Conservation (phyloP, 2,329 filamentous ascomycete genomes). For the Nigrospora oryzae region DNA sequence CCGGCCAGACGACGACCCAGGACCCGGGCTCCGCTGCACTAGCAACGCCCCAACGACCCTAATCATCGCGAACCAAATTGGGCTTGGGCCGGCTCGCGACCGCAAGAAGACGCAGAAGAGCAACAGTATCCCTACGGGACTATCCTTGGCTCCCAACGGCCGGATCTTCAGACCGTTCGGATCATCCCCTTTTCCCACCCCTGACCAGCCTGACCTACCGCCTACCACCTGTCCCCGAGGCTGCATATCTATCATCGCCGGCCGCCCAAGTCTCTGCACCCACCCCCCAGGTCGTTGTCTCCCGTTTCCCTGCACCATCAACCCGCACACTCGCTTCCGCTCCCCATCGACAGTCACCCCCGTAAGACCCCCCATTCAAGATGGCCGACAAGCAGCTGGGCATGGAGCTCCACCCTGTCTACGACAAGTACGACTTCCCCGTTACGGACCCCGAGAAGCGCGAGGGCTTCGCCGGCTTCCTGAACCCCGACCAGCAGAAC, state of each 20-base stretch:
- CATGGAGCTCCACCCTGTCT: conserved; percentile 72
- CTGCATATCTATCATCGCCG: too few relatives aligned
- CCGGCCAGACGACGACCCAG: too few relatives aligned
- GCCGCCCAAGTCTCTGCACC: too few relatives aligned
- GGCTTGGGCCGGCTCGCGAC: neutral
- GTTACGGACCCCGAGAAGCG: conserved; percentile 62
- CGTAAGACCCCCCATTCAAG: conserved; percentile 1
- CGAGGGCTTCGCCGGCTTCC: conserved; percentile 79
- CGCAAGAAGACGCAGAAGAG: neutral
- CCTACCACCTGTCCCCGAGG: too few relatives aligned
- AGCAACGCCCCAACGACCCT: neutral
- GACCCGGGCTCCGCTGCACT: too few relatives aligned
- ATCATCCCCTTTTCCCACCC: too few relatives aligned
- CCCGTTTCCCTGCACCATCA: neutral
- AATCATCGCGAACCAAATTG: conserved; percentile 2
- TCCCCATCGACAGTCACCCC: neutral
- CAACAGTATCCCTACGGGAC: conserved; percentile 1
- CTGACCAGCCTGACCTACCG: too few relatives aligned
- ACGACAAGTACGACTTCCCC: conserved; percentile 94
- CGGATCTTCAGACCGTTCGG: too few relatives aligned
- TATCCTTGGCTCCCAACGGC: neutral
- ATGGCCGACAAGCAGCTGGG: conserved; percentile 19
- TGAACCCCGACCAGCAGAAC: conserved; percentile 80
- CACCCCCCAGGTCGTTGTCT: neutral
- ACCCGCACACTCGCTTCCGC: neutral